Conservation (phyloP, 305 asterid species). For the Plantago coronopus region DNA sequence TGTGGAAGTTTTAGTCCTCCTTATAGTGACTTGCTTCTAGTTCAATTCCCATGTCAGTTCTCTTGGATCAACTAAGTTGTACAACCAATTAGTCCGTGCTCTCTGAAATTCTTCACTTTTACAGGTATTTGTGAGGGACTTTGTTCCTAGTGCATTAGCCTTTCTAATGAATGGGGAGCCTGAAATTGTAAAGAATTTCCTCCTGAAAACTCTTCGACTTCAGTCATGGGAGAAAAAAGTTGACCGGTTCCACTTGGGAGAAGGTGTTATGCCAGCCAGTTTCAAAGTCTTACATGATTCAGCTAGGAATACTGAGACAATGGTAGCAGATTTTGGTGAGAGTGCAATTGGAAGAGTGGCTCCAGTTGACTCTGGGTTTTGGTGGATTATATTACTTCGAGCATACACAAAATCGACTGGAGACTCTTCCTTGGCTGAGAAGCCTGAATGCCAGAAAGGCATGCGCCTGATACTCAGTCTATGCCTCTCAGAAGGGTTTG, state of each 20-base stretch:
- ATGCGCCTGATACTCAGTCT: conserved; percentile 65
- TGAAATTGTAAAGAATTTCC: conserved; percentile 52
- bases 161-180: conserved; percentile 63
- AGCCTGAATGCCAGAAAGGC: conserved; percentile 67
- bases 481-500: conserved; percentile 67
- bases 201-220: conserved; percentile 61
- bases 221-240: conserved; percentile 69
- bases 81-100: background rate
- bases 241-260: conserved; percentile 62
- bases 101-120: conserved; percentile 18
- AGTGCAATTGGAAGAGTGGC: conserved; percentile 73
- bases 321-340: conserved; percentile 69
- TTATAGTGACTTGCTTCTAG: background rate
- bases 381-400: conserved; percentile 69
- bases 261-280: conserved; percentile 73
- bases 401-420: conserved; percentile 69
- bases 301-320: conserved; percentile 46
- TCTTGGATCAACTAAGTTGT: background rate
- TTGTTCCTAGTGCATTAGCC: conserved; percentile 67
- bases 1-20: background rate
- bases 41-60: background rate
- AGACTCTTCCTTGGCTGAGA: conserved; percentile 58
- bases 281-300: conserved; percentile 67
- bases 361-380: conserved; percentile 72
- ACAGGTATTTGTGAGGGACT: conserved; percentile 71